phyloP scores from a whole-genome alignment of 2,329 filamentous ascomycete species.

The Trichoderma sp. region DNA sequence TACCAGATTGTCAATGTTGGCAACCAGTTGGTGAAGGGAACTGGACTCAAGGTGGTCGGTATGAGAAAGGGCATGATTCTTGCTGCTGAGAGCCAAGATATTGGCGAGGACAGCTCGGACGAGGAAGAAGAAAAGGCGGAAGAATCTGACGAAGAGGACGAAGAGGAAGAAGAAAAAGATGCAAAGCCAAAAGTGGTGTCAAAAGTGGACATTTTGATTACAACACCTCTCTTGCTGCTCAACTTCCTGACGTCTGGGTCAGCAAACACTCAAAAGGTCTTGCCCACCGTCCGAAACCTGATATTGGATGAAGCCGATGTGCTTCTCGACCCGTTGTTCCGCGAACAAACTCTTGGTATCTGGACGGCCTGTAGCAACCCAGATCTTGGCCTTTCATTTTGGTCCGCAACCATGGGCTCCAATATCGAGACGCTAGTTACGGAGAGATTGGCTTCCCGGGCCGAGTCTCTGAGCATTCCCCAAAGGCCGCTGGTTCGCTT shows the following conservation, averaged over 20 bases:
- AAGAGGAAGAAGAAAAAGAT: conserved; percentile 27
- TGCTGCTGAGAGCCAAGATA: conserved; percentile 45
- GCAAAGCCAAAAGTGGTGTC: conserved; percentile 31
- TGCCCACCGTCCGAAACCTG: conserved; percentile 70
- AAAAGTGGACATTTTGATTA: conserved; percentile 42
- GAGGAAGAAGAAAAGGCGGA: conserved; percentile 37
- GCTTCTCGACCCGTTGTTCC: conserved; percentile 85
- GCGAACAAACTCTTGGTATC: conserved; percentile 79
- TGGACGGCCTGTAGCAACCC: conserved; percentile 76
- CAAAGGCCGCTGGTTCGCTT: conserved; percentile 68
- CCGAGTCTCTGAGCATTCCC: conserved; percentile 36
- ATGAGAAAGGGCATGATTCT: conserved; percentile 85
- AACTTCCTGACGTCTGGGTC: conserved; percentile 61
- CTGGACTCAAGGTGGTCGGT: conserved; percentile 73
- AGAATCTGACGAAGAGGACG: conserved; percentile 33
- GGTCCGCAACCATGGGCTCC: conserved; percentile 97
- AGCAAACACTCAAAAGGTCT: conserved; percentile 44
- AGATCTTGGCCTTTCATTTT: conserved; percentile 73
- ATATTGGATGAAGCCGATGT: conserved; percentile 95
- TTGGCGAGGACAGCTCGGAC: conserved; percentile 40
- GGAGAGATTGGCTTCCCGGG: conserved; percentile 61
- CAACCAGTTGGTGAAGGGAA: conserved; percentile 73
- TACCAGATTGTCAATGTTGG: conserved; percentile 83
- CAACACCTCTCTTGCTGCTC: conserved; percentile 61
- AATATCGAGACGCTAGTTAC: conserved; percentile 79